These are phyloP conservation scores for Fusarium protoensiforme DNA, from an alignment of 2,329 filamentous ascomycete species.

Conservation along the genomic window DNA sequence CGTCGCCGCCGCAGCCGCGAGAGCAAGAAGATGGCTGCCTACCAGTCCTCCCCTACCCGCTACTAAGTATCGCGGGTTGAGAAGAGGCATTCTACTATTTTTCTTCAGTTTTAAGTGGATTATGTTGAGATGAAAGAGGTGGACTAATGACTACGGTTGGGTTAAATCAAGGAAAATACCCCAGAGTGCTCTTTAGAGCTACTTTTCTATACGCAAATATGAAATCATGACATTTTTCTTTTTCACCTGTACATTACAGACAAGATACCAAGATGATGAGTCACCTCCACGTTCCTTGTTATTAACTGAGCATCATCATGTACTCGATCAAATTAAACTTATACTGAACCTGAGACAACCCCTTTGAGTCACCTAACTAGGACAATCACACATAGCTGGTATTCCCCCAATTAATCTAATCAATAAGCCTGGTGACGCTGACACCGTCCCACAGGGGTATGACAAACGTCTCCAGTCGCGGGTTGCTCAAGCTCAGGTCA, in stretches of 20 bases:
- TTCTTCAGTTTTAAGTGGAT: neutral
- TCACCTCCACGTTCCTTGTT: constrained; percentile 8
- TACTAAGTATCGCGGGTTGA: constrained; percentile 12
- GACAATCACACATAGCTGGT: neutral
- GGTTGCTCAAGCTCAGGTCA: constrained; percentile 44
- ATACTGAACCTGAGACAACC: neutral
- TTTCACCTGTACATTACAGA: constrained; percentile 4
- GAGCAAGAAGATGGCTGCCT: constrained; percentile 43
- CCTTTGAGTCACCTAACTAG: neutral
- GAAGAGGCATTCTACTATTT: neutral
- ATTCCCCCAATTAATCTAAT: constrained; percentile 39
- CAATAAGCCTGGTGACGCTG: constrained; percentile 52
- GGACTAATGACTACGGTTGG: constrained; percentile 23
- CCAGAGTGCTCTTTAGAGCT: neutral
- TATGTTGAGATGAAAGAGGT: neutral
- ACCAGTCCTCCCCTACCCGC: constrained; percentile 31
- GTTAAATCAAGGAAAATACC: neutral
- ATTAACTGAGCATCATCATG: constrained; percentile 11
- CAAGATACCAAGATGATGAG: constrained; percentile 12
- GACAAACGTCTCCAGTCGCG: constrained; percentile 54
- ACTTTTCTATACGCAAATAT: constrained; percentile 14
- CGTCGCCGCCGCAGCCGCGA: constrained; percentile 49
- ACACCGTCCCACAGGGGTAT: constrained; percentile 58
- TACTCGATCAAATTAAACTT: neutral
- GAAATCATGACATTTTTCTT: constrained; percentile 28